Conservation (phyloP, 192 early-diverging fungal species). For the Pilaira anomala region DNA sequence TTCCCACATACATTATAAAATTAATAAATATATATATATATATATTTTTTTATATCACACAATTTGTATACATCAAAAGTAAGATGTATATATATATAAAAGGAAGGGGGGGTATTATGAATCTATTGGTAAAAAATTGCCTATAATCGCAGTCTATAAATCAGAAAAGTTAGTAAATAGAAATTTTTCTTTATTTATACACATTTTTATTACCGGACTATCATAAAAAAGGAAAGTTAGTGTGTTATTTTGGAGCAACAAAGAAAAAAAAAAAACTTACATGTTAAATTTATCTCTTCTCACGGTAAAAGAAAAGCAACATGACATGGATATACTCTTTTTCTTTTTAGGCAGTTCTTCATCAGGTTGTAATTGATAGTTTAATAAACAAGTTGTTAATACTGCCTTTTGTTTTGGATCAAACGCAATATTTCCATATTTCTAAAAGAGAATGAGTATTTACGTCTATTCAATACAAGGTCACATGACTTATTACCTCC, state of each 20-base stretch:
- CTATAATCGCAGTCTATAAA: conserved; percentile 10
- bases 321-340: conserved; percentile 59
- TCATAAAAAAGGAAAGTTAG: not conserved
- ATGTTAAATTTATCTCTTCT: conserved; percentile 94
- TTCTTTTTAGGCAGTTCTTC: conserved; percentile 9
- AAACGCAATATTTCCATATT: conserved; percentile 97
- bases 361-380: not conserved
- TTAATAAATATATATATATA: no score
- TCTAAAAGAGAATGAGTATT: conserved; percentile 36
- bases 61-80: no score
- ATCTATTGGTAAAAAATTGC: conserved; percentile 4
- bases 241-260: not conserved
- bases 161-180: not conserved
- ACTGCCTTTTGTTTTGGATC: conserved; percentile 96
- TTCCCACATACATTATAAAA: no score
- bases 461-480: conserved; percentile 38
- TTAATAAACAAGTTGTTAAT: conserved; percentile 84
- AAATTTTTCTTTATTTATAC: not conserved
- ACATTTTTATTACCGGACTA: conserved; percentile 13
- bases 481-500: conserved; percentile 75
- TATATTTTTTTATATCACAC: no score
- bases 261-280: not conserved
- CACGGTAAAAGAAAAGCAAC: conserved; percentile 96
- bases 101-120: not conserved
- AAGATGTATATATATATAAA: no score